These are phyloP conservation scores for Cystofilobasidium capitatum DNA, from an alignment of 768 basidiomycete species.

Conservation along the genomic window DNA sequence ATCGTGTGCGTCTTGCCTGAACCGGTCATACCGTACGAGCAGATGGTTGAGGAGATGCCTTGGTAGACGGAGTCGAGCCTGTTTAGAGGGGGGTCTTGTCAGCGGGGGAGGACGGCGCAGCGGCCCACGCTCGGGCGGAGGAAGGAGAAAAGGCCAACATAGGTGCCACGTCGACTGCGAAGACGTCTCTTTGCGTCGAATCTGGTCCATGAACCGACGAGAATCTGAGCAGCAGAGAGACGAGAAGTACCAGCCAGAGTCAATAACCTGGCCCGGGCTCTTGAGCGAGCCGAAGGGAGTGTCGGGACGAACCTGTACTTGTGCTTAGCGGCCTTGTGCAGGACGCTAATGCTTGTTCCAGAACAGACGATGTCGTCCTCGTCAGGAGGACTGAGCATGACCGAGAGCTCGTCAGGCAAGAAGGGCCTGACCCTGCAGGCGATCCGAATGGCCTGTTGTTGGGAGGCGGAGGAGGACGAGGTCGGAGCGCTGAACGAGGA, in stretches of 20 bases:
- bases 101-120: background rate
- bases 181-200: conserved; percentile 65
- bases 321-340: conserved; percentile 12
- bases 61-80: conserved; percentile 61
- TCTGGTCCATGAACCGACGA: conserved; percentile 10
- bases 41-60: conserved; percentile 53
- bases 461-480: too few relatives aligned
- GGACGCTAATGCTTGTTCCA: background rate
- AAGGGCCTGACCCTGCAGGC: conserved; percentile 17
- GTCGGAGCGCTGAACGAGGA: too few relatives aligned
- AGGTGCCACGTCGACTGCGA: conserved; percentile 62
- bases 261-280: background rate
- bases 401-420: conserved; percentile 13
- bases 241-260: too few relatives aligned
- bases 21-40: conserved; percentile 60
- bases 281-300: background rate
- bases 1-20: conserved; percentile 53
- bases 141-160: conserved; percentile 40
- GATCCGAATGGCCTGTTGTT: too few relatives aligned
- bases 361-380: conserved; percentile 18
- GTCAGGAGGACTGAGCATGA: conserved; percentile 6
- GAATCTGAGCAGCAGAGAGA: conserved; percentile 12
- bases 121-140: background rate
- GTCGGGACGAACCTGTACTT: conserved; percentile 12
- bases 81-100: background rate